Evolutionary conservation across 2,329 filamentous ascomycete species (phyloP), one percentile per base, ranked within the genome.

Genomic region (Lecanosticta acicola): DNA sequence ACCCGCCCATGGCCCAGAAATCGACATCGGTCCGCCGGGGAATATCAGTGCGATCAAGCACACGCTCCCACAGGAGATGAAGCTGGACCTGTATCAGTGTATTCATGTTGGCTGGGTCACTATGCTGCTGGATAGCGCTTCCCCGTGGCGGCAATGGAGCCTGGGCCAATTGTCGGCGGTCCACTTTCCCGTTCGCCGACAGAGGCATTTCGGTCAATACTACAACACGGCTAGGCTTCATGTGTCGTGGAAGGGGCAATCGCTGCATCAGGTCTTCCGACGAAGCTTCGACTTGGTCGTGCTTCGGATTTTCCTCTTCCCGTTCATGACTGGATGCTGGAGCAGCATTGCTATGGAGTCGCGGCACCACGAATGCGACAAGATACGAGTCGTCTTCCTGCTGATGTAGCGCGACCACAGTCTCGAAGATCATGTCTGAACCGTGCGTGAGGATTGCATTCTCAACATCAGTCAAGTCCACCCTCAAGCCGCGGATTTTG

Each of bases 391-490:
- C 43, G 26, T 65, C 55, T 7, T 60, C 45, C 16, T 47, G 13
- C 34, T 44, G 34, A 33, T 42, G 45, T 2, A 44, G 10, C 3
- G 50, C 49, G 14, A 62, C 57, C 1, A 62, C 51, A 9, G 63
- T 59, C 1, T 64, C 55, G 2, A 44, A 21, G 9, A 71, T 18
- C 26, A 54, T 26, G 2, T 60, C 57, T 2, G 49, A 39, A 0
- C 64, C 53, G 14, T 51, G 46, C 1, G 50, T 18, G 2, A 68
- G 16, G 32, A 71, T 61, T 9, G 46, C 49, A 3, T 46, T 45
- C 40, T 68, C 68, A n/a, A 77, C 65, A 4, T 78, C 76, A 2
- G 60, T 54, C 0, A 79, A 57, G 11, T 79, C 74, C 18, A 77
- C 42, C 1, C 71, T 65, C 2, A 71, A 41, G 1, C 72, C 72